A percentile compares a stretch with the other conserved stretches of the same genome.
Conservation (phyloP, 2,329 filamentous ascomycete genomes). For the Endoconidiophora laricicola region DNA sequence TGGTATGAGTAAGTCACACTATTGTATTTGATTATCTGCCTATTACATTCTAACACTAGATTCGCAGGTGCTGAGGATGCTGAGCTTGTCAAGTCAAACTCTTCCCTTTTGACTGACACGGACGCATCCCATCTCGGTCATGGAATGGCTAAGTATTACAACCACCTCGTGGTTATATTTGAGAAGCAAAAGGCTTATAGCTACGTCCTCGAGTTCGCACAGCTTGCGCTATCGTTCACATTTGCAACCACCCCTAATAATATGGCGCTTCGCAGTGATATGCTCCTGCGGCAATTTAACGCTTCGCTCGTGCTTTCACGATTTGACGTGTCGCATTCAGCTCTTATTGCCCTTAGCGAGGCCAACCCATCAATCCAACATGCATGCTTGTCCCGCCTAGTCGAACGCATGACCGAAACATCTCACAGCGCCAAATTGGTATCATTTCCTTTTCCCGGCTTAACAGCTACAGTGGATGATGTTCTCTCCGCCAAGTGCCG, state of each 20-base stretch:
- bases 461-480: constrained; percentile 64
- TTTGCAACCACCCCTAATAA: constrained; percentile 16
- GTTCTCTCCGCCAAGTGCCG: constrained; percentile 58
- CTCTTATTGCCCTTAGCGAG: constrained; percentile 57
- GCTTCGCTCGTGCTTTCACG: constrained; percentile 63
- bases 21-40: not conserved
- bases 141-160: constrained; percentile 70
- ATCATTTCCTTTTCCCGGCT: constrained; percentile 58
- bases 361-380: constrained; percentile 44
- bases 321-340: constrained; percentile 69
- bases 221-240: constrained; percentile 52
- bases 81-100: constrained; percentile 24
- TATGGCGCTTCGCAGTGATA: constrained; percentile 36
- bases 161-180: constrained; percentile 69
- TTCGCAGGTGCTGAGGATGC: constrained; percentile 28
- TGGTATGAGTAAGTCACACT: constrained; percentile 52
- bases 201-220: constrained; percentile 70
- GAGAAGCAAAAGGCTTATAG: constrained; percentile 63
- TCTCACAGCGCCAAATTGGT: constrained; percentile 51
- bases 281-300: constrained; percentile 71
- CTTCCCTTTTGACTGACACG: constrained; percentile 1
- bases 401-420: constrained; percentile 53
- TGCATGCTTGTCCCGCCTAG: constrained; percentile 52
- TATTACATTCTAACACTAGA: not conserved
- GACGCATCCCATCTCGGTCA: constrained; percentile 52